Evolutionary conservation across 2,329 filamentous ascomycete genomes (phyloP), one percentile per base, ranked within the genome.

Genomic region (Aspergillus piperis): DNA sequence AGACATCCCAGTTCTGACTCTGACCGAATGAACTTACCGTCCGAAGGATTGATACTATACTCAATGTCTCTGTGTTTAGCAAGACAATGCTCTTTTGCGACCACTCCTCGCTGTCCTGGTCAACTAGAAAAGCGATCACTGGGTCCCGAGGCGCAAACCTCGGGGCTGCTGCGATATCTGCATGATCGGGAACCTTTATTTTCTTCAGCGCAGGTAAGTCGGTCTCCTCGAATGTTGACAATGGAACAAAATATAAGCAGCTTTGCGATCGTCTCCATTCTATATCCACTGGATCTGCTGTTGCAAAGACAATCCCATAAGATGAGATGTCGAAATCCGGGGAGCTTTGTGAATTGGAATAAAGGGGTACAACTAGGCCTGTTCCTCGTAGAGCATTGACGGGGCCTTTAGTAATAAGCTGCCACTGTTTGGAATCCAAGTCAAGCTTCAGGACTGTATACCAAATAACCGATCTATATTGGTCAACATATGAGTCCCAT

Each of bases 191-290:
- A 21, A 54, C 10, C 13, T 15, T 13, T 13, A 54, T 54, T 6
- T 30, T 25, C 11, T 30, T 44, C 4, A 54, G 21, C 4, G 52
- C 3, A 5, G 52, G 39, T 8, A 44, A 23, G 2, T 54, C 52
- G 11, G 52, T 54, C n/a, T 54, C 52, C n/a, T 54, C 39, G 3
- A 54, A 54, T 5, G 52, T 54, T 13, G 52, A 54, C 38, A 54
- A 8, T 5, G 52, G 52, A 4, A 54, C 3, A 8, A 54, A 54
- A 21, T 54, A 54, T 13, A 54, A 15, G 6, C 25, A 54, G 2
- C 21, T 10, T 8, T 54, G 38, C 15, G 52, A 44, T 30, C 19
- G 7, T 13, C 17, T 13, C 52, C 52, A 54, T 19, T 54, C 52
- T 3, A n/a, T 54, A 8, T 32, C 38, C 8, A n/a, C 21, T 8